A percentile compares a stretch with the other conserved stretches of the same genome.
Conservation (phyloP, 2,329 filamentous ascomycete species). For the Graphium sp. region DNA sequence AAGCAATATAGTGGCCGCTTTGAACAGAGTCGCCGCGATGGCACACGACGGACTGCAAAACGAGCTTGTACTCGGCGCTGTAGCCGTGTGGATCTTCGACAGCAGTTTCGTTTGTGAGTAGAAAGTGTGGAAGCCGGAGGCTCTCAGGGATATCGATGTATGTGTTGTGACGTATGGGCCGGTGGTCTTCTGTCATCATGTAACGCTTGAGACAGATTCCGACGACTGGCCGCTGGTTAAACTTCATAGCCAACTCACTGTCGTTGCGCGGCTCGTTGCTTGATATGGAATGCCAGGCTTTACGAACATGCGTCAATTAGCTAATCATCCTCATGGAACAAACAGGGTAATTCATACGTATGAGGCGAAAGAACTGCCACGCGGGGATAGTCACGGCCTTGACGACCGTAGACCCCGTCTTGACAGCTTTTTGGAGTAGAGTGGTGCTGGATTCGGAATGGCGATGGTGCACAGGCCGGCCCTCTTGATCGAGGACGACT, state of each 20-base stretch:
- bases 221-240: slow-evolving; percentile 70
- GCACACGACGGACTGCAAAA: slow-evolving; percentile 81
- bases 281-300: slow-evolving; percentile 67
- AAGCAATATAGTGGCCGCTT: slow-evolving; percentile 80
- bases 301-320: too few species aligned
- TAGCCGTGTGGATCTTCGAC: slow-evolving; percentile 43
- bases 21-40: slow-evolving; percentile 75
- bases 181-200: slow-evolving; percentile 47
- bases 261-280: slow-evolving; percentile 42
- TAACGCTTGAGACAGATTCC: slow-evolving; percentile 92
- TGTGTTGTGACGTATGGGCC: slow-evolving; percentile 57
- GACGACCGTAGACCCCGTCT: slow-evolving; percentile 30
- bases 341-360: slow-evolving; percentile 42
- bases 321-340: too few species aligned
- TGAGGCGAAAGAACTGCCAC: slow-evolving; percentile 92
- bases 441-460: too few species aligned
- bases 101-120: slow-evolving; percentile 56
- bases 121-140: slow-evolving; percentile 78
- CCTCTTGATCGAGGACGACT: slow-evolving; percentile 34
- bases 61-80: slow-evolving; percentile 82
- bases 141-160: slow-evolving; percentile 76
- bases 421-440: too few species aligned
- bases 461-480: slow-evolving; percentile 22
- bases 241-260: slow-evolving; percentile 74
- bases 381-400: slow-evolving; percentile 92